phyloP scores from a whole-genome alignment of 208 protist genomes.

The Trypanosoma cruzi region DNA sequence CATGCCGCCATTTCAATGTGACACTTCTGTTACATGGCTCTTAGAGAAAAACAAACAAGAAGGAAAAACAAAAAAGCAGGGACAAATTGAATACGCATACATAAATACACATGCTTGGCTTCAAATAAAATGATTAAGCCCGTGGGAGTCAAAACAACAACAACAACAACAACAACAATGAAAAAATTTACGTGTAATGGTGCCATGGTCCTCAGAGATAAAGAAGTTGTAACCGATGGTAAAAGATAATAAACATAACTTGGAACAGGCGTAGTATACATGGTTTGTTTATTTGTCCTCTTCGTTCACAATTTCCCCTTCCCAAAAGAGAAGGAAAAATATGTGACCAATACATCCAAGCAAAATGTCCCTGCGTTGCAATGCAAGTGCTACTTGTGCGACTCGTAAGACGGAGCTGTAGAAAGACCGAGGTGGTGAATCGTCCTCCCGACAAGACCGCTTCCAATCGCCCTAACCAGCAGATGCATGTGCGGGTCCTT shows the following conservation, averaged over 20 bases:
- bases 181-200: neutral
- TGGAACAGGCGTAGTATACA: neutral
- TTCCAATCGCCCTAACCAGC: constrained; percentile 15
- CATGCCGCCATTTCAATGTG: neutral
- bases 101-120: no score
- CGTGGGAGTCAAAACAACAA: neutral
- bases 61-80: neutral
- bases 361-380: neutral
- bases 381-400: neutral
- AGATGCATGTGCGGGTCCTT: constrained; percentile 2
- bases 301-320: neutral
- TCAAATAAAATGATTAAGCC: neutral
- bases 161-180: neutral
- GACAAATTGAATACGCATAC: neutral
- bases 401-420: constrained; percentile 16
- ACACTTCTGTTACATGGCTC: neutral
- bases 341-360: neutral
- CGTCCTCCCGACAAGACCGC: neutral
- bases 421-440: constrained; percentile 11
- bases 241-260: neutral
- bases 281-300: neutral
- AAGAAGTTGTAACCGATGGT: neutral
- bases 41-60: neutral
- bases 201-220: neutral
- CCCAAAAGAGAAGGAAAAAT: constrained; percentile 6